A percentile compares a stretch with the other conserved stretches of the same genome.
These are phyloP conservation scores for Mortierella sp. DNA, from an alignment of 371 early-diverging fungal species.

Conservation along the genomic window DNA sequence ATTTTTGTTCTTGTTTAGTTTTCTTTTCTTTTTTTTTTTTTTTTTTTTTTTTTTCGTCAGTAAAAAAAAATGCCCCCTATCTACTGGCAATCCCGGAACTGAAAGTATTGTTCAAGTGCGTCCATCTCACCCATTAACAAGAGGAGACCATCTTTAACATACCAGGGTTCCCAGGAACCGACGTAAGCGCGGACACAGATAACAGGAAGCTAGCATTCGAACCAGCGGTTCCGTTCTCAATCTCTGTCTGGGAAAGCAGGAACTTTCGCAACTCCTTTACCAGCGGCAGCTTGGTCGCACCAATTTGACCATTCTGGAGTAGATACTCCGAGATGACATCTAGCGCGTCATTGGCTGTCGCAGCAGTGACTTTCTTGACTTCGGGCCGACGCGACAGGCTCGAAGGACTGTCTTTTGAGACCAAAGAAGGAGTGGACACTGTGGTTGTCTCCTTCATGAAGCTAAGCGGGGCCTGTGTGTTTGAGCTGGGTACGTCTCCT, in stretches of 20 bases:
- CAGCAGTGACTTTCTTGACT: slow-evolving; percentile 41
- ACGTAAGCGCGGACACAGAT: background rate
- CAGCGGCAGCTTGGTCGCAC: slow-evolving; percentile 44
- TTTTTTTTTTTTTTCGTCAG: background rate
- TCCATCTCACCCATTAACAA: background rate
- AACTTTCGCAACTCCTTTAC: slow-evolving; percentile 50
- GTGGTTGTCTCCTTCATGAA: slow-evolving; percentile 21
- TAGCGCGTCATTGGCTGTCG: slow-evolving; percentile 41
- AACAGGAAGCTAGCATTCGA: slow-evolving; percentile 12
- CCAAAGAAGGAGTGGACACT: slow-evolving; percentile 9
- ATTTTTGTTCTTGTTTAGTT: too few relatives aligned
- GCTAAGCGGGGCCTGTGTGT: slow-evolving; percentile 1
- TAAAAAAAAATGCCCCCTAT: slow-evolving; percentile 1
- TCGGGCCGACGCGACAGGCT: slow-evolving; percentile 26
- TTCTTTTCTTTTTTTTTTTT: too few relatives aligned
- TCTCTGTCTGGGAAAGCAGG: slow-evolving; percentile 33
- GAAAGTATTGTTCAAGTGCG: too few relatives aligned
- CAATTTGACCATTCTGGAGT: slow-evolving; percentile 47
- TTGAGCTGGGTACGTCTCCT: background rate
- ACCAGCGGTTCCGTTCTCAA: slow-evolving; percentile 26
- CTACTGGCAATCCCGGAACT: background rate
- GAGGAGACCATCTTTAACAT: background rate
- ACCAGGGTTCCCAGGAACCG: slow-evolving; percentile 21
- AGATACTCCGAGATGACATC: slow-evolving; percentile 51
- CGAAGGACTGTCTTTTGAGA: slow-evolving; percentile 18